These are phyloP conservation scores for Flaveria brownii DNA, from an alignment of 129 eudicot genomes.

Conservation along the genomic window DNA sequence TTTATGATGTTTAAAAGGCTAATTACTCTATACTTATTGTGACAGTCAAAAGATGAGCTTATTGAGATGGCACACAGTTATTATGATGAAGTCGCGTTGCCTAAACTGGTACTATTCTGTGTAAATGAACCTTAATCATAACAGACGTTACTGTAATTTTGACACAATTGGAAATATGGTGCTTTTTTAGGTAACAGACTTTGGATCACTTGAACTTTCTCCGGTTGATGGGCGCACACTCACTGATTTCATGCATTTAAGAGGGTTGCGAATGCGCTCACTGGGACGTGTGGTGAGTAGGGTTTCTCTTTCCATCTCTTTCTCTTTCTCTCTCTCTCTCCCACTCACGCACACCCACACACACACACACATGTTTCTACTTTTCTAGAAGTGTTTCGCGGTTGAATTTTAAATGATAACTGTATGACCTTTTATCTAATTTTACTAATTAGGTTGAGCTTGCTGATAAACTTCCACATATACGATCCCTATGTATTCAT, in stretches of 20 bases:
- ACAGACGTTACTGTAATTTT: background rate
- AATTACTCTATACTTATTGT: constrained; percentile 33
- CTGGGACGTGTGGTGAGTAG: constrained; percentile 92
- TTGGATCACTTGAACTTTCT: constrained; percentile 98
- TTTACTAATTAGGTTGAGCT: constrained; percentile 70
- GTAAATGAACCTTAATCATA: background rate
- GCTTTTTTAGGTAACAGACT: constrained; percentile 78
- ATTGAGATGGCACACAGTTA: constrained; percentile 73
- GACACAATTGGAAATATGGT: constrained; percentile 16
- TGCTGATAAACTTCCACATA: constrained; percentile 97
- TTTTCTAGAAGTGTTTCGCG: background rate
- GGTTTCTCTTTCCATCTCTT: constrained; percentile 7
- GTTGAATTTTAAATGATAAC: background rate
- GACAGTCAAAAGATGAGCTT: constrained; percentile 88
- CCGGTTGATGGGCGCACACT: constrained; percentile 99
- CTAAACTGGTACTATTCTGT: constrained; percentile 76
- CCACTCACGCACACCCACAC: background rate
- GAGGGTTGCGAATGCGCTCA: constrained; percentile 92
- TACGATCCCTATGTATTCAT: constrained; percentile 93
- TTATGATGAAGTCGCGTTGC: constrained; percentile 90
- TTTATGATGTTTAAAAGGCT: constrained; percentile 15
- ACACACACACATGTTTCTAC: background rate
- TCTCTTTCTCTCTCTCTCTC: background rate
- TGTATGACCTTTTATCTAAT: constrained; percentile 3
- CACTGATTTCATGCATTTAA: constrained; percentile 97